phyloP scores from a whole-genome alignment of 805 yeast genomes.

The Kluyveromyces starmeri region DNA sequence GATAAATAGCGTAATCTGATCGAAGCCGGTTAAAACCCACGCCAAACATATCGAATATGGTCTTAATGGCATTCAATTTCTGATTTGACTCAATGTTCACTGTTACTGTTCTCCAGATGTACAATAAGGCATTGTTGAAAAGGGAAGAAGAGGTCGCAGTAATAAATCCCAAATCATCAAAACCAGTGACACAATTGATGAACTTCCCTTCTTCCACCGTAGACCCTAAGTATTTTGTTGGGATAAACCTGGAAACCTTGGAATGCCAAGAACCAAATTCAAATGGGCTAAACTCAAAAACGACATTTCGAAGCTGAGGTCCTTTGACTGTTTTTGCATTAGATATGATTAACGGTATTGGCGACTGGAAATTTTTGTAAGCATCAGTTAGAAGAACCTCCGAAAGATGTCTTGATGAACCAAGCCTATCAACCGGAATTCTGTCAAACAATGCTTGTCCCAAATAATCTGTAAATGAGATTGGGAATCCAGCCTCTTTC shows the following conservation, averaged over 20 bases:
- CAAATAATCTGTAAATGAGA: conserved; percentile 62
- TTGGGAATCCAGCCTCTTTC: conserved; percentile 42
- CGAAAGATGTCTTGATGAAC: conserved; percentile 23
- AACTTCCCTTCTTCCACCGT: conserved; percentile 37
- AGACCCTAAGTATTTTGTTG: conserved; percentile 47
- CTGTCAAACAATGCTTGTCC: conserved; percentile 49
- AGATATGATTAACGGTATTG: conserved; percentile 45
- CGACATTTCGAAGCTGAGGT: conserved; percentile 28
- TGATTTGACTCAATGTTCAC: conserved; percentile 21
- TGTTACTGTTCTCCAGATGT: conserved; percentile 35
- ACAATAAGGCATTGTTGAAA: conserved; percentile 46
- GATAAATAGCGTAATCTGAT: conserved; percentile 50
- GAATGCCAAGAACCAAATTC: conserved; percentile 66
- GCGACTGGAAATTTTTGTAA: conserved; percentile 31
- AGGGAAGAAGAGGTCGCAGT: conserved; percentile 58
- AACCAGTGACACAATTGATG: conserved; percentile 38
- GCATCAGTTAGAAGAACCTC: conserved; percentile 34
- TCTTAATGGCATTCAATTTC: conserved; percentile 29
- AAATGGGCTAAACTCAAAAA: conserved; percentile 53
- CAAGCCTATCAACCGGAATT: conserved; percentile 2
- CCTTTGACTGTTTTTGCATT: conserved; percentile 33
- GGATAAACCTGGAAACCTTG: conserved; percentile 37
- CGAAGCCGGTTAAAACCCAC: conserved; percentile 4
- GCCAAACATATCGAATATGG: conserved; percentile 25
- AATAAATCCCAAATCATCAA: conserved; percentile 51